Percentiles rank a stretch among this genome's conserved stretches.
phyloP scores from a whole-genome alignment of 75 land plant genomes.

The Cryptomeria japonica region DNA sequence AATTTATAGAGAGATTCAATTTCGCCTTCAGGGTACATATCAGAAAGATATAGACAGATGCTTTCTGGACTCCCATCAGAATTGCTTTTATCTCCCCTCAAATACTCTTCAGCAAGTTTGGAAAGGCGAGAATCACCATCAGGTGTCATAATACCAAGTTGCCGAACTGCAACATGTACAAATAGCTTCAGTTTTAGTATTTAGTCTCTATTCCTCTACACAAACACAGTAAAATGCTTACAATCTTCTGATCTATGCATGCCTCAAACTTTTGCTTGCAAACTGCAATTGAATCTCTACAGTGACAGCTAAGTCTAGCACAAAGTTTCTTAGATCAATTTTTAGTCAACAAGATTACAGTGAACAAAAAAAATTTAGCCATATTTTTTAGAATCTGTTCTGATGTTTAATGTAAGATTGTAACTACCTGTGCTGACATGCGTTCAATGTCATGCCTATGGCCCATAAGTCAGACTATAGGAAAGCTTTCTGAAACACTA shows the following conservation, averaged over 20 bases:
- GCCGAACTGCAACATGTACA: slow-evolving; percentile 55
- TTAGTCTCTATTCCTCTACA: no score
- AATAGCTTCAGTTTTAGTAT: neutral
- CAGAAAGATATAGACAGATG: slow-evolving; percentile 35
- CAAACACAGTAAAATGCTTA: neutral
- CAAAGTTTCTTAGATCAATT: neutral
- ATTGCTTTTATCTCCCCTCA: slow-evolving; percentile 48
- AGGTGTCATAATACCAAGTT: slow-evolving; percentile 50
- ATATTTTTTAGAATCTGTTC: neutral
- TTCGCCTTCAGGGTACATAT: slow-evolving; percentile 16
- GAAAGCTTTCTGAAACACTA: neutral
- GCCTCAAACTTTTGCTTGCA: neutral
- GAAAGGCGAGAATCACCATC: slow-evolving; percentile 41
- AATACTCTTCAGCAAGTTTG: slow-evolving; percentile 60
- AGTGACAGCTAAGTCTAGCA: neutral
- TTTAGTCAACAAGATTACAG: neutral
- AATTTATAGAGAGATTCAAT: slow-evolving; percentile 38
- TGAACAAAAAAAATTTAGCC: neutral
- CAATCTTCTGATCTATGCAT: neutral
- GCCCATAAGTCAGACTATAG: neutral
- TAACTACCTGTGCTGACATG: neutral
- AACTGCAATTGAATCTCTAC: neutral
- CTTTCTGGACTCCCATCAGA: slow-evolving; percentile 35
- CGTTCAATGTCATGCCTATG: neutral
- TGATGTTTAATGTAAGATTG: neutral